Conservation (phyloP, 495 filamentous ascomycete genomes). For the Neurospora cerealis region DNA sequence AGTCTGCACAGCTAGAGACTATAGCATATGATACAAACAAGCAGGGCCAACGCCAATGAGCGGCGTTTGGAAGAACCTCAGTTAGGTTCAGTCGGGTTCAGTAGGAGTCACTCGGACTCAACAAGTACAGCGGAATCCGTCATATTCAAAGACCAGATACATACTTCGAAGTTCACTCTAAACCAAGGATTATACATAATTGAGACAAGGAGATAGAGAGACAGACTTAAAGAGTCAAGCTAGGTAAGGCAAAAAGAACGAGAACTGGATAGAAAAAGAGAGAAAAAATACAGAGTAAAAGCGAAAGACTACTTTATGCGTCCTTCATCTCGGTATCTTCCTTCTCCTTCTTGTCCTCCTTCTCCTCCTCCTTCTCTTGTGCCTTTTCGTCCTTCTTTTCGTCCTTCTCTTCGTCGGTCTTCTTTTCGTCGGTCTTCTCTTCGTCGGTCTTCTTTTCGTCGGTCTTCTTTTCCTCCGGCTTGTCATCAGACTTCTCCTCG, state of each 20-base stretch:
- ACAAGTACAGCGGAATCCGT: no score
- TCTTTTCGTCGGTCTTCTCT: conserved; percentile 8
- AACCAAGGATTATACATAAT: background rate
- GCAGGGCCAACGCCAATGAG: no score
- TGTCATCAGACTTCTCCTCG: background rate
- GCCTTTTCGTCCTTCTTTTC: background rate
- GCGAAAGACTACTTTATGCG: background rate
- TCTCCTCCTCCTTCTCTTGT: conserved; percentile 11
- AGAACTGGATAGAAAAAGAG: background rate
- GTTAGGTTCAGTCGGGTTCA: no score
- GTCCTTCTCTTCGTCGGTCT: background rate
- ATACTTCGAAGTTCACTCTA: background rate
- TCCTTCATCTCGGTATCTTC: conserved; percentile 18
- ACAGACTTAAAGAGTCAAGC: background rate
- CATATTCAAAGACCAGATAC: no score
- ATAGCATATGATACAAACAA: no score
- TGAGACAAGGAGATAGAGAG: background rate
- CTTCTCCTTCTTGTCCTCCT: conserved; percentile 13
- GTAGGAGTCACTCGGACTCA: no score
- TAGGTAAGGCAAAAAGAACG: background rate
- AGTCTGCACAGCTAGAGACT: no score
- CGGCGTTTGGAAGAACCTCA: no score
- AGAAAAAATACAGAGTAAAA: background rate
- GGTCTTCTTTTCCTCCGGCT: background rate
- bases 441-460: conserved; percentile 13